phyloP scores from a whole-genome alignment of 73 alveolate species.

The Tetrahymena malaccensis region DNA sequence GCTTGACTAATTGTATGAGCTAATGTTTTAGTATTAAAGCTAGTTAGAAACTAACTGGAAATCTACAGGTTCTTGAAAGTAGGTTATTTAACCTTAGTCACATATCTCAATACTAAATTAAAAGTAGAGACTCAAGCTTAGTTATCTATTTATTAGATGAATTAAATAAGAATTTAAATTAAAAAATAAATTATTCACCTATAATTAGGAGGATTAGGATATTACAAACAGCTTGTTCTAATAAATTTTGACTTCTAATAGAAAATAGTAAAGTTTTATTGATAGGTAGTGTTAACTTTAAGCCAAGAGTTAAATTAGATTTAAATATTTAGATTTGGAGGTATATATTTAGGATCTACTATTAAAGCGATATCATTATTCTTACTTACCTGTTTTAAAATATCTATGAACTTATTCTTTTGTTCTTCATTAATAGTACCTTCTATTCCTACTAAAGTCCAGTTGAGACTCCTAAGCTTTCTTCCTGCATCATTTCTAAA shows the following conservation, averaged over 20 bases:
- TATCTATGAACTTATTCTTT: not conserved
- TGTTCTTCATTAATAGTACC: too few species aligned
- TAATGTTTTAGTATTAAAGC: not conserved
- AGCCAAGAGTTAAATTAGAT: not conserved
- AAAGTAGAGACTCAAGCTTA: not conserved
- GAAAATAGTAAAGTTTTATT: not conserved
- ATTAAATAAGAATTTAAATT: too few species aligned
- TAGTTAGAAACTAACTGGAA: not conserved
- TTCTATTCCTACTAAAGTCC: too few species aligned
- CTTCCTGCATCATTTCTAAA: too few species aligned
- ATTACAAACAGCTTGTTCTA: not conserved
- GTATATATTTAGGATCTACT: not conserved
- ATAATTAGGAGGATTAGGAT: not conserved
- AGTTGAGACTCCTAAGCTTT: too few species aligned
- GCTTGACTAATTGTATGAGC: not conserved
- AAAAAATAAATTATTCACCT: not conserved
- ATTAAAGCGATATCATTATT: too few species aligned
- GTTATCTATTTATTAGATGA: not conserved
- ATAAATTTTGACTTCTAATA: too few species aligned
- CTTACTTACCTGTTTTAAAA: not conserved
- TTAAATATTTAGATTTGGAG: not conserved
- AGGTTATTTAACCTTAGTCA: not conserved
- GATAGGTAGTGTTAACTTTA: not conserved
- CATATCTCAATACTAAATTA: not conserved
- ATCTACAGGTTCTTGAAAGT: not conserved